phyloP scores from a whole-genome alignment of 1,139 yeast genomes.

The Eremothecium cymbalariae region DNA sequence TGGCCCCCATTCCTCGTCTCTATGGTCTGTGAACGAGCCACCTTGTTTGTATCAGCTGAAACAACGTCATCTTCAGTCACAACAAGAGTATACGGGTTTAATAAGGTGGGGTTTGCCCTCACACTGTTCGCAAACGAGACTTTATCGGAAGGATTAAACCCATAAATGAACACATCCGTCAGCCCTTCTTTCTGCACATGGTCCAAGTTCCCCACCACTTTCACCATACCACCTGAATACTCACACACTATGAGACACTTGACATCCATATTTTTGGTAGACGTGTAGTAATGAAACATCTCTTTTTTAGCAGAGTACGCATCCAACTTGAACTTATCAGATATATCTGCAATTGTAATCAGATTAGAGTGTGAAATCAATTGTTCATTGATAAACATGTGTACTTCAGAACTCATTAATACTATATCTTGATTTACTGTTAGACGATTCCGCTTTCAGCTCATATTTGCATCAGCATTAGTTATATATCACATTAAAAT shows the following conservation, averaged over 20 bases:
- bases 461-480: too few relatives aligned
- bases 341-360: conserved; percentile 27
- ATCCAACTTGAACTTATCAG: conserved; percentile 21
- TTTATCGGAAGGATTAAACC: conserved; percentile 27
- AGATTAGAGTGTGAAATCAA: conserved; percentile 22
- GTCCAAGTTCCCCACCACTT: conserved; percentile 20
- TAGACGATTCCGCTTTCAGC: too few relatives aligned
- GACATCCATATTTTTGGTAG: conserved; percentile 16
- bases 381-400: conserved; percentile 18
- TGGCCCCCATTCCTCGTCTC: conserved; percentile 5
- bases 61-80: background rate
- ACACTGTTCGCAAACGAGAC: conserved; percentile 21
- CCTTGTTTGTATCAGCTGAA: conserved; percentile 1
- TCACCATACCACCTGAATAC: conserved; percentile 16
- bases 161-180: conserved; percentile 29
- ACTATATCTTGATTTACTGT: too few relatives aligned
- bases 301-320: conserved; percentile 23
- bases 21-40: background rate
- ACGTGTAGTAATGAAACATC: conserved; percentile 25
- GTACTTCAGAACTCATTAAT: conserved; percentile 10
- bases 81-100: conserved; percentile 17
- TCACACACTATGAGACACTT: conserved; percentile 26
- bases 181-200: conserved; percentile 15
- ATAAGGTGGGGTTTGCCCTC: conserved; percentile 18
- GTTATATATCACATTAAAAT: too few relatives aligned